Evolutionary conservation across 169 alveolate genomes (phyloP).

Genomic region (Cryptosporidium meleagridis): DNA sequence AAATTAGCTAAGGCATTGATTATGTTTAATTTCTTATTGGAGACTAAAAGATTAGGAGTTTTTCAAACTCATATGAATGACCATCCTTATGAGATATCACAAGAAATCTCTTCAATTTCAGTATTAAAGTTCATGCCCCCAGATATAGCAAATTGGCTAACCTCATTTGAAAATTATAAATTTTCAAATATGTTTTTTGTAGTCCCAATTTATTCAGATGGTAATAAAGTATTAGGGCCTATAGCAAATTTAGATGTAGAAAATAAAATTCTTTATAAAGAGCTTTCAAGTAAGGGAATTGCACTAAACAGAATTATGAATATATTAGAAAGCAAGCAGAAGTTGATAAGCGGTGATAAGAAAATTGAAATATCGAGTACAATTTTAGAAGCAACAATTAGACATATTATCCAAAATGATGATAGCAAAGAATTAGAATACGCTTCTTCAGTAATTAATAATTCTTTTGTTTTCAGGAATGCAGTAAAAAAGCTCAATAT

Average conservation of each 20-base stretch:
- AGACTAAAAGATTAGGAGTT: conserved; percentile 42
- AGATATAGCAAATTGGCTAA: conserved; percentile 67
- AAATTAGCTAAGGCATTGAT: conserved; percentile 12
- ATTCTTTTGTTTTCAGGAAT: conserved; percentile 34
- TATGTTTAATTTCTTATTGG: conserved; percentile 50
- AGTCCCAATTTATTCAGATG: conserved; percentile 35
- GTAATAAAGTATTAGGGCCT: conserved; percentile 6
- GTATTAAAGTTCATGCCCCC: conserved; percentile 45
- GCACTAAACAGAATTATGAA: conserved; percentile 11
- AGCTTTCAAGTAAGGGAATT: conserved; percentile 11
- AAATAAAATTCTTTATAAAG: background rate
- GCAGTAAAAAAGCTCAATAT: background rate
- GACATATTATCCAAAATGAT: background rate
- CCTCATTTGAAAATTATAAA: background rate
- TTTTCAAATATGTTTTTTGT: conserved; percentile 19
- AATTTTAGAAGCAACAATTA: conserved; percentile 23
- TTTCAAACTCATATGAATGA: conserved; percentile 7
- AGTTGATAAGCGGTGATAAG: background rate
- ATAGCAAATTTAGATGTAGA: conserved; percentile 26
- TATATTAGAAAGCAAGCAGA: conserved; percentile 10
- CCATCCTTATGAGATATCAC: conserved; percentile 6
- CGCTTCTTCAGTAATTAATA: background rate
- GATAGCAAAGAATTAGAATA: background rate
- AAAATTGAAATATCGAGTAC: conserved; percentile 12
- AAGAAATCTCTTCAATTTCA: background rate